phyloP scores from a whole-genome alignment of 345 rosid genomes.

The Eucalyptus pauciflora region DNA sequence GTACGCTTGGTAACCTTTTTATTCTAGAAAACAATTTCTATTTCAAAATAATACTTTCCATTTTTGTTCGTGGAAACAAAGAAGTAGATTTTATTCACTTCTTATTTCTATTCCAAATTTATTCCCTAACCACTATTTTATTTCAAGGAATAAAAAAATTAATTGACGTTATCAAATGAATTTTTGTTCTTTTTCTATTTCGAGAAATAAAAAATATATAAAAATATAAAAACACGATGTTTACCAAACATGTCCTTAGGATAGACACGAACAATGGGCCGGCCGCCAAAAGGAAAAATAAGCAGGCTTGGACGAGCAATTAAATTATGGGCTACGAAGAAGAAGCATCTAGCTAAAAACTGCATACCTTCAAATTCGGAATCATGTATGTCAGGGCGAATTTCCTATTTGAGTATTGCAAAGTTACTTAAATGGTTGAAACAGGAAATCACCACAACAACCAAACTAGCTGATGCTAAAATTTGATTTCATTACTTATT shows the following conservation, averaged over 20 bases:
- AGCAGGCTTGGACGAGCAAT: background rate
- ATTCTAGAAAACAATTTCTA: too few relatives aligned
- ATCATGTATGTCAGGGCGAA: conserved; percentile 17
- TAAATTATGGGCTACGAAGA: background rate
- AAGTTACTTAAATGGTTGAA: background rate
- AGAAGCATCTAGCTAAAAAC: background rate
- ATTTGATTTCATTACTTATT: background rate
- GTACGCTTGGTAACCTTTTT: too few relatives aligned
- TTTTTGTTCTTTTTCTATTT: too few relatives aligned
- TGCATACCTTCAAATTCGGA: conserved; percentile 24
- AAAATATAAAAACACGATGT: too few relatives aligned
- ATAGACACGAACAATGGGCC: background rate
- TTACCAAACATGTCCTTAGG: background rate
- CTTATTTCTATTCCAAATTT: too few relatives aligned
- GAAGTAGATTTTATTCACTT: too few relatives aligned
- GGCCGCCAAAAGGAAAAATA: background rate
- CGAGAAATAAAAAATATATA: too few relatives aligned
- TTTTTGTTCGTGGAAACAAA: too few relatives aligned
- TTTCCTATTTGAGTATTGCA: conserved; percentile 13
- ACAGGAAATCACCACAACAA: background rate
- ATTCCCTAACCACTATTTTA: background rate
- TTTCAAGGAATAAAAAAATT: too few relatives aligned
- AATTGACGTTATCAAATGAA: too few relatives aligned
- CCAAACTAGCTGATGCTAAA: background rate
- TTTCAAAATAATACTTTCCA: too few relatives aligned